phyloP scores from a whole-genome alignment of 805 yeast species.

The Candida schatavii region DNA sequence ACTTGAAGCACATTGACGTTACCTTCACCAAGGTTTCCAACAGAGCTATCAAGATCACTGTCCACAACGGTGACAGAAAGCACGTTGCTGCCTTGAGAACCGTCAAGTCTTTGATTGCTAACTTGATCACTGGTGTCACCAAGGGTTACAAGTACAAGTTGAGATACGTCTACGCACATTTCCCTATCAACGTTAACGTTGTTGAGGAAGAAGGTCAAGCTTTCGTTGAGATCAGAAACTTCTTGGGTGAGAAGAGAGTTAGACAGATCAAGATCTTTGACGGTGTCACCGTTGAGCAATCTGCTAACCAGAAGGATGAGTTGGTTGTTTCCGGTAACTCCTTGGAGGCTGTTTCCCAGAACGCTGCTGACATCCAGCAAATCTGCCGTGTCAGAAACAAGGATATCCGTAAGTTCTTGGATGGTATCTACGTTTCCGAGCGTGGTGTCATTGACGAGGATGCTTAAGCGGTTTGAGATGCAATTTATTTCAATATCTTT shows the following conservation, averaged over 20 bases:
- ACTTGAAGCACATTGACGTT: conserved; percentile 92
- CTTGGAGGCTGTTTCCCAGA: conserved; percentile 94
- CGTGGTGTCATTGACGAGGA: conserved; percentile 84
- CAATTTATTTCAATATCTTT: too few relatives aligned
- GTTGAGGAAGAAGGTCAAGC: conserved; percentile 71
- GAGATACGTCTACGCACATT: conserved; percentile 99
- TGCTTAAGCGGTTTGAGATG: conserved; percentile 17
- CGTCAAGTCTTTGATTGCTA: conserved; percentile 90
- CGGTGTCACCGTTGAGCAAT: conserved; percentile 84
- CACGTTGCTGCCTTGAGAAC: conserved; percentile 99
- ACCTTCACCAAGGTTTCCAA: conserved; percentile 78
- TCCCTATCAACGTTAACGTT: conserved; percentile 98
- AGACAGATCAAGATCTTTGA: conserved; percentile 82
- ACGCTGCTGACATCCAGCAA: conserved; percentile 98
- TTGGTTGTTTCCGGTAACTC: conserved; percentile 92
- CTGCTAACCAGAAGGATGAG: conserved; percentile 91
- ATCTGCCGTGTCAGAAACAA: conserved; percentile 98
- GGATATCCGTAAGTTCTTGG: conserved; percentile 99
- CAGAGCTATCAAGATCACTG: conserved; percentile 79
- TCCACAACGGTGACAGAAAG: conserved; percentile 99
- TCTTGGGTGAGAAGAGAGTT: conserved; percentile 98
- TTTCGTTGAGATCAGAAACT: conserved; percentile 95
- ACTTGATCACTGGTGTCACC: conserved; percentile 98
- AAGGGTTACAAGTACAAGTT: conserved; percentile 99
- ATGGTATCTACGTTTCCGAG: conserved; percentile 99